Base-by-base conservation (phyloP, 2,329 filamentous ascomycete genomes). In the Claviceps paspali region DNA sequence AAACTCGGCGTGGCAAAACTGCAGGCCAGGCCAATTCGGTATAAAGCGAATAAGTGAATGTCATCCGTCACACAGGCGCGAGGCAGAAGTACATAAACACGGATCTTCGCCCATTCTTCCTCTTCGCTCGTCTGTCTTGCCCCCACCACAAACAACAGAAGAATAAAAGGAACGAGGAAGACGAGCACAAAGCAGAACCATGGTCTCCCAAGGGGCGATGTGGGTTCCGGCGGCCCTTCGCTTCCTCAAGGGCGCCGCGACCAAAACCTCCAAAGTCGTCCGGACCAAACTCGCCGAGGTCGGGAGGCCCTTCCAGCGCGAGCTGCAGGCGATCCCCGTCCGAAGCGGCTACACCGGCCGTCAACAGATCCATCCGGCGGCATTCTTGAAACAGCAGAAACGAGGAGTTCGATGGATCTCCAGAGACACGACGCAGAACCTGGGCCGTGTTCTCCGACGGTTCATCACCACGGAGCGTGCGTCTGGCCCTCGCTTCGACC, bases 171-270 rank as follows among this genome's bases (percentile, higher is more conserved):
- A 22, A 31, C 17, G 5, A 23, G 15, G 8, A 22, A 8, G 8
- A 22, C 21, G n/a, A 22, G 21, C 21, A 22, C 31, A 22, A 14
- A 22, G 24, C 24, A 26, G 24, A 10, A 26, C 46, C 45, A 76
- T 76, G 71, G 64, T 64, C 59, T 65, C 68, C 53, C 54, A 58
- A 53, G 68, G 67, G 62, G 68, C 67, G 58, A 61, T 73, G 54
- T 72, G 65, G 70, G 70, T 64, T 50, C 67, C 69, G 41, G 60
- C 63, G 52, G 65, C 68, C 59, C 56, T 73, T 53, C 67, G 68
- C 54, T 57, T 69, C 48, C 59, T 73, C 49, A 65, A 68, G 52
- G 62, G 60, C 47, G 65, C 70, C 52, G 58, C 67, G 52, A 57
- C 58, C 35, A 68, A 64, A 49, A 63, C 68, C 49, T 63, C 64